A percentile compares a stretch with the other conserved stretches of the same genome.
phyloP scores from a whole-genome alignment of 2,329 filamentous ascomycete species.

The Phialophora macrospora region DNA sequence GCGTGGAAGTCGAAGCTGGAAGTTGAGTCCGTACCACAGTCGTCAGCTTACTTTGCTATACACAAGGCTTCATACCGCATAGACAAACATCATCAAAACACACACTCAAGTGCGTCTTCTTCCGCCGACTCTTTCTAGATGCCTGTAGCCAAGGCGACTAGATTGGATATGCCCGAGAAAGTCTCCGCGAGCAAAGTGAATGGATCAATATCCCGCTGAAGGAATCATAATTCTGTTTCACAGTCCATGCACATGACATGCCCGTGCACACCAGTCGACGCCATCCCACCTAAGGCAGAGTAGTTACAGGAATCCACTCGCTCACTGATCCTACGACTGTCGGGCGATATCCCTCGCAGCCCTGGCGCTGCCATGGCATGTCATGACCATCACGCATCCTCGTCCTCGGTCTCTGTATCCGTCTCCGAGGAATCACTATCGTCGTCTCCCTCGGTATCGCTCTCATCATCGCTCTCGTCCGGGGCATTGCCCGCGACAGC shows the following conservation, averaged over 20 bases:
- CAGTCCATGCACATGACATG: background rate
- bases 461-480: slow-evolving; percentile 67
- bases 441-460: slow-evolving; percentile 68
- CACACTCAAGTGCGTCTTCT: background rate
- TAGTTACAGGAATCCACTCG: background rate
- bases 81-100: background rate
- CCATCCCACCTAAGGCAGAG: background rate
- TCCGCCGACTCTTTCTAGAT: background rate
- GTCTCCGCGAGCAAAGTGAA: background rate
- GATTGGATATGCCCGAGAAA: background rate
- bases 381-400: slow-evolving; percentile 44
- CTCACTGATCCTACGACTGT: background rate
- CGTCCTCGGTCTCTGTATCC: slow-evolving; percentile 76
- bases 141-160: background rate
- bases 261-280: background rate
- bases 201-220: background rate
- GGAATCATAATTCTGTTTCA: background rate
- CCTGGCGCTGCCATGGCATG: background rate
- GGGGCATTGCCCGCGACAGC: slow-evolving; percentile 55
- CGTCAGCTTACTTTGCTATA: background rate
- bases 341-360: background rate
- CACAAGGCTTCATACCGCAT: background rate
- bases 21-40: background rate
- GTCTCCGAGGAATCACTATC: slow-evolving; percentile 62
- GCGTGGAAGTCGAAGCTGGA: background rate